Conservation (phyloP, 306 rosid species). For the Quercus suber region DNA sequence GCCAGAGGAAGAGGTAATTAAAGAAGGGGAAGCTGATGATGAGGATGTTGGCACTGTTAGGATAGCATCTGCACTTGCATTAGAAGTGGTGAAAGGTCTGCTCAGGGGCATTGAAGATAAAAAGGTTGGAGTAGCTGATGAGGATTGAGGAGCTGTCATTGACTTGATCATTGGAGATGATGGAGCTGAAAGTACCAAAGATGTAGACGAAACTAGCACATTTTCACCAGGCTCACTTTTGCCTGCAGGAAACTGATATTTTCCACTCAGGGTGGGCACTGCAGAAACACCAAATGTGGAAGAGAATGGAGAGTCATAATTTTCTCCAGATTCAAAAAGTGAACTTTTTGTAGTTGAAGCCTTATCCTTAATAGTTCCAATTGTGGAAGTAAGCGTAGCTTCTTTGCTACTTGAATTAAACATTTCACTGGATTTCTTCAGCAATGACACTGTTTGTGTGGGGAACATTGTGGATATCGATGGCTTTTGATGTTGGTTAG, state of each 20-base stretch:
- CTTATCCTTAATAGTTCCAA: conserved; percentile 28
- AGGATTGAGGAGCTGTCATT: conserved; percentile 25
- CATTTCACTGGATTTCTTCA: conserved; percentile 36
- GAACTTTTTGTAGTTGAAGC: conserved; percentile 31
- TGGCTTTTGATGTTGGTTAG: conserved; percentile 29
- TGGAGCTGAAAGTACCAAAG: conserved; percentile 36
- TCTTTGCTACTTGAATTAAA: conserved; percentile 34
- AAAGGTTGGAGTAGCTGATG: conserved; percentile 35
- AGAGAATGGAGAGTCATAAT: conserved; percentile 26
- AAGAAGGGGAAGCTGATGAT: conserved; percentile 31
- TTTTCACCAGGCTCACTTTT: conserved; percentile 40
- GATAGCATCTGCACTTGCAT: conserved; percentile 26
- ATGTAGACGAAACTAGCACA: conserved; percentile 22
- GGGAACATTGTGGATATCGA: conserved; percentile 27
- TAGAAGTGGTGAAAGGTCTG: conserved; percentile 32
- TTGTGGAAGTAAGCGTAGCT: conserved; percentile 22
- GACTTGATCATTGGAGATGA: conserved; percentile 19
- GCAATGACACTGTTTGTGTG: conserved; percentile 24
- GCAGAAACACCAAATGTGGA: conserved; percentile 28
- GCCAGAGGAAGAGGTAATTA: conserved; percentile 10
- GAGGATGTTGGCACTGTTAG: conserved; percentile 31
- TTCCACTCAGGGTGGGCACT: conserved; percentile 18
- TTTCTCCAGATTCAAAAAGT: conserved; percentile 38
- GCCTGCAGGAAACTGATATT: conserved; percentile 20
- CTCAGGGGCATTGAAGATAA: conserved; percentile 29